Evolutionary conservation across 176 grass and related monocot genomes (phyloP).

Genomic region (Bromus sterilis): DNA sequence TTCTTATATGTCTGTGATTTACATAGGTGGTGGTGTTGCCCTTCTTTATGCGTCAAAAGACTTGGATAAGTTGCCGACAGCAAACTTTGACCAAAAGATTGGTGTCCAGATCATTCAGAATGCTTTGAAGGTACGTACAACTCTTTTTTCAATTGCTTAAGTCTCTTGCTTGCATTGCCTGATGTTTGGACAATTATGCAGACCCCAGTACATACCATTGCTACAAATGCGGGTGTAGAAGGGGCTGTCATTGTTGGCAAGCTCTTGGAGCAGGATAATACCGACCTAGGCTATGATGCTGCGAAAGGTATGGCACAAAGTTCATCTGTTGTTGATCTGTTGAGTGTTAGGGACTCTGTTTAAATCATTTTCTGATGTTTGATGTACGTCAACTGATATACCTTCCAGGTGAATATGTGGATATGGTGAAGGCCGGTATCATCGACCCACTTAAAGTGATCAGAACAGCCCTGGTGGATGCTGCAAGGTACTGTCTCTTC

Average conservation of each 20-base stretch:
- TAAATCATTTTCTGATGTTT: not conserved
- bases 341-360: not conserved
- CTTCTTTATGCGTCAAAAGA: slow-evolving; percentile 93
- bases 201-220: slow-evolving; percentile 71
- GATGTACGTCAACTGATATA: not conserved
- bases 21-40: slow-evolving; percentile 80
- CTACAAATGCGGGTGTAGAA: slow-evolving; percentile 69
- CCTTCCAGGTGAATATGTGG: slow-evolving; percentile 64
- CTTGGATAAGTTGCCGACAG: slow-evolving; percentile 67
- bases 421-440: slow-evolving; percentile 83
- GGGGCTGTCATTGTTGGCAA: slow-evolving; percentile 70
- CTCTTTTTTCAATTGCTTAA: not conserved
- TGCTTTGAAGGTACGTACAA: slow-evolving; percentile 41
- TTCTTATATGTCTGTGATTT: not conserved
- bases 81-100: slow-evolving; percentile 94
- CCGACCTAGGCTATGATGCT: slow-evolving; percentile 81
- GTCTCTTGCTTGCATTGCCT: not conserved
- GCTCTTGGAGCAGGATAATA: slow-evolving; percentile 76
- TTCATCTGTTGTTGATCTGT: not conserved
- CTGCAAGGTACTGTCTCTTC: slow-evolving; percentile 38
- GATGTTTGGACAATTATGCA: slow-evolving; percentile 27
- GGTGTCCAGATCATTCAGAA: slow-evolving; percentile 99
- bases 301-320: slow-evolving; percentile 45
- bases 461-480: slow-evolving; percentile 70
- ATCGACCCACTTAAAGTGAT: slow-evolving; percentile 85